A percentile compares a stretch with the other conserved stretches of the same genome.
phyloP scores from a whole-genome alignment of 495 filamentous ascomycete species.

The Barbatosphaeria neglecta region DNA sequence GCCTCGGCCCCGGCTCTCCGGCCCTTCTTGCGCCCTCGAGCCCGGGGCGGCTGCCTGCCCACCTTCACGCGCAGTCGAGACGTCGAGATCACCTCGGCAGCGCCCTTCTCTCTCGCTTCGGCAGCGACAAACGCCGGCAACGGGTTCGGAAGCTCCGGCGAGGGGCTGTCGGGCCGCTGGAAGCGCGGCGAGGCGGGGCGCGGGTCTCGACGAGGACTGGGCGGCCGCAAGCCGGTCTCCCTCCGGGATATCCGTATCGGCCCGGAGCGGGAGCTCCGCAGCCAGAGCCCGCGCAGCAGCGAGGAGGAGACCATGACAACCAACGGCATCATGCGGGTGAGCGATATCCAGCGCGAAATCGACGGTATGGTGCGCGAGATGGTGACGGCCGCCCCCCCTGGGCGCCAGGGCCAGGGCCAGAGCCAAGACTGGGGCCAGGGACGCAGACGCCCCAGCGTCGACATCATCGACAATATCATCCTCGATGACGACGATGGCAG shows the following conservation, averaged over 20 bases:
- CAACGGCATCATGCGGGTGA: conserved; percentile 30
- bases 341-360: conserved; percentile 25
- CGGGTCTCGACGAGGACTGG: background rate
- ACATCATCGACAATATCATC: too few relatives aligned
- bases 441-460: too few relatives aligned
- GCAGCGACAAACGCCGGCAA: background rate
- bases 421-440: too few relatives aligned
- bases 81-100: conserved; percentile 6
- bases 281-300: conserved; percentile 23
- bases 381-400: too few relatives aligned
- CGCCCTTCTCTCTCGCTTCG: background rate
- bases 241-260: conserved; percentile 9
- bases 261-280: conserved; percentile 21
- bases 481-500: too few relatives aligned
- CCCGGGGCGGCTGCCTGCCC: conserved; percentile 26
- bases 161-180: background rate
- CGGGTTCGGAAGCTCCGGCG: background rate
- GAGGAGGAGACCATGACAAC: conserved; percentile 34
- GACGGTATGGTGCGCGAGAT: conserved; percentile 20
- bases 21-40: conserved; percentile 23
- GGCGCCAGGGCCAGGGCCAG: too few relatives aligned
- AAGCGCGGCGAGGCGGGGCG: background rate
- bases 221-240: background rate
- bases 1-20: conserved; percentile 33
- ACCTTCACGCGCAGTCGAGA: conserved; percentile 11